Conservation (phyloP, 768 basidiomycete genomes). For the Lactarius psammicola region DNA sequence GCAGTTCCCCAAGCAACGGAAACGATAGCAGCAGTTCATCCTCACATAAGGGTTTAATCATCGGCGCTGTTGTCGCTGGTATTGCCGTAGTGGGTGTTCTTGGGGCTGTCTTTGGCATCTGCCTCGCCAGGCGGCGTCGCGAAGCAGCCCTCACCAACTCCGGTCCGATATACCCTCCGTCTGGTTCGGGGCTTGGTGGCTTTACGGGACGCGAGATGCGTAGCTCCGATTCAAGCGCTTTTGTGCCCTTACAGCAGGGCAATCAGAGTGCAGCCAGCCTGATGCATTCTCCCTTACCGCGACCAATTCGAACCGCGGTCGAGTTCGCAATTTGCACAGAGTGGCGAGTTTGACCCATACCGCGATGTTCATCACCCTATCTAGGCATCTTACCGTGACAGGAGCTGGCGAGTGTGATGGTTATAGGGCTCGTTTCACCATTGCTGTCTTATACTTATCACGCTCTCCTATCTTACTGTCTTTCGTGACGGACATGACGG, state of each 20-base stretch:
- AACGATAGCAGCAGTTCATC: conserved; percentile 31
- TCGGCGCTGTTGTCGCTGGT: conserved; percentile 53
- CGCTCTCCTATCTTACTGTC: background rate
- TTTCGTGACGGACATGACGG: background rate
- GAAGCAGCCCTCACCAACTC: conserved; percentile 33
- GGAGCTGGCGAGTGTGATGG: conserved; percentile 15
- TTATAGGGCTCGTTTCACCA: background rate
- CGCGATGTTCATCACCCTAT: conserved; percentile 32
- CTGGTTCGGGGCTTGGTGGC: conserved; percentile 34
- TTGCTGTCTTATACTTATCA: conserved; percentile 6
- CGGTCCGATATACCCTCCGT: conserved; percentile 40
- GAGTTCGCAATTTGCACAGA: conserved; percentile 29
- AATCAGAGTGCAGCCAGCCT: conserved; percentile 48
- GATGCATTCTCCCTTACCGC: conserved; percentile 39
- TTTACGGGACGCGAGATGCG: conserved; percentile 38
- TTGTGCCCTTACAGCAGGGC: conserved; percentile 67
- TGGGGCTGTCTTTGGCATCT: conserved; percentile 54
- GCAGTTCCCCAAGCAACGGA: conserved; percentile 30
- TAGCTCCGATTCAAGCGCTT: conserved; percentile 64
- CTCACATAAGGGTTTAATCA: conserved; percentile 44
- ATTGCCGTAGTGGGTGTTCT: conserved; percentile 51
- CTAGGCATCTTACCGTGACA: conserved; percentile 30
- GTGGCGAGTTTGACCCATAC: conserved; percentile 42
- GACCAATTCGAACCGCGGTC: conserved; percentile 34
- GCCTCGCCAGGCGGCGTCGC: conserved; percentile 51